These are phyloP conservation scores for Conticribra weissflogii DNA, from an alignment of 108 stramenopile species.

Conservation along the genomic window DNA sequence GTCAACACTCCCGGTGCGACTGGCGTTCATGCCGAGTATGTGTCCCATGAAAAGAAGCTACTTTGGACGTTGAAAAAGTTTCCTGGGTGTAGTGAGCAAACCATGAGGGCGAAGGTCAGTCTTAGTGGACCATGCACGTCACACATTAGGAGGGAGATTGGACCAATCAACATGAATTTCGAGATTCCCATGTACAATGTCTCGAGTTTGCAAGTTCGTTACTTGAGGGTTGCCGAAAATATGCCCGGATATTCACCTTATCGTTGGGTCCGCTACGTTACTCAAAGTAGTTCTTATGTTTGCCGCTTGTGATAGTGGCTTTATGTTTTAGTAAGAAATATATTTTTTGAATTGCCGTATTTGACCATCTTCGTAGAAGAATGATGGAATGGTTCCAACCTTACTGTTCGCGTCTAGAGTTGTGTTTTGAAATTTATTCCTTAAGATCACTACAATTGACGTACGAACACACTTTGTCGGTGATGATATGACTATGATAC, in stretches of 20 bases:
- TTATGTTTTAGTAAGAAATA: constrained; percentile 3
- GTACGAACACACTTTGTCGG: too few relatives aligned
- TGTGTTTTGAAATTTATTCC: too few relatives aligned
- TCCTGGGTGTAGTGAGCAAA: constrained; percentile 94
- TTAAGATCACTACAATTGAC: too few relatives aligned
- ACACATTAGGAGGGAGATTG: constrained; percentile 90
- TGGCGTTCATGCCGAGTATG: constrained; percentile 82
- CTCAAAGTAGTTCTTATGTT: constrained; percentile 96
- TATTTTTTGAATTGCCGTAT: constrained; percentile 1
- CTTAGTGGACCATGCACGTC: constrained; percentile 79
- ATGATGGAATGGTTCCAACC: too few relatives aligned
- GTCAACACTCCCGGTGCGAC: constrained; percentile 69
- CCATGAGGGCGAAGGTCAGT: constrained; percentile 87
- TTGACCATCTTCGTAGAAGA: too few relatives aligned
- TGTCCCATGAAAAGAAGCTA: constrained; percentile 79
- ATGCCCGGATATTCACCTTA: constrained; percentile 97
- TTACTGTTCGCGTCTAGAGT: too few relatives aligned
- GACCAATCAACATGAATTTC: constrained; percentile 97
- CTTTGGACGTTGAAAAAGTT: constrained; percentile 98
- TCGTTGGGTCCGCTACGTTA: constrained; percentile 99
- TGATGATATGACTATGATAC: too few relatives aligned
- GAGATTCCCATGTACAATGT: constrained; percentile 99
- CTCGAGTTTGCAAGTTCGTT: constrained; percentile 95
- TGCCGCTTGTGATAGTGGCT: constrained; percentile 76
- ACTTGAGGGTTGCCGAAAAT: constrained; percentile 96